Conservation (phyloP, 1,139 yeast genomes). For the Blastobotrys ciferrii region DNA sequence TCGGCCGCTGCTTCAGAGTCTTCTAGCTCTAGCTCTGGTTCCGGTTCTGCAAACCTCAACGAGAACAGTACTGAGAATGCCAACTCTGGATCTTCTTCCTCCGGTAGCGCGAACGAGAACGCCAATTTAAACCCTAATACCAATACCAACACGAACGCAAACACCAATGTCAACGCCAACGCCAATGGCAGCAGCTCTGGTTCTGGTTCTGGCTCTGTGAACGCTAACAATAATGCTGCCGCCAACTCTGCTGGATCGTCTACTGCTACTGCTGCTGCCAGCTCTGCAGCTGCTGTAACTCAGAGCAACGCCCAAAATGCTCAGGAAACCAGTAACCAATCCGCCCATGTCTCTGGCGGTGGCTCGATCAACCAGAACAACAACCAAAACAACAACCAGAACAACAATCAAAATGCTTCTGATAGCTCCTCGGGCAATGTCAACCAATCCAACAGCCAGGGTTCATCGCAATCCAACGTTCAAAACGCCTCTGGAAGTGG, state of each 20-base stretch:
- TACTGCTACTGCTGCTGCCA: neutral
- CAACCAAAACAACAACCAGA: conserved; percentile 2
- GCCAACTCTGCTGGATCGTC: neutral
- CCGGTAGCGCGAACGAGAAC: neutral
- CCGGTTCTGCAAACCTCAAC: neutral
- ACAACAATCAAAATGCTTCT: conserved; percentile 2
- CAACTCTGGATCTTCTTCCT: neutral
- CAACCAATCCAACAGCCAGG: conserved; percentile 1
- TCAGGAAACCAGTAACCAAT: neutral
- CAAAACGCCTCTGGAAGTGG: neutral
- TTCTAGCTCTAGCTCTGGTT: neutral
- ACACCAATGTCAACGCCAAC: conserved; percentile 2
- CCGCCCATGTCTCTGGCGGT: neutral
- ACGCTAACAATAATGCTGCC: too few relatives aligned
- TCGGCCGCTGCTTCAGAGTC: neutral
- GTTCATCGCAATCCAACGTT: neutral
- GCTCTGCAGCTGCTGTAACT: neutral
- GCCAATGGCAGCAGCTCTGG: conserved; percentile 1
- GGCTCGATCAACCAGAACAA: neutral
- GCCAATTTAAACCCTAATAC: neutral
- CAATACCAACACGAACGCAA: neutral
- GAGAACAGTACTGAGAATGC: too few relatives aligned
- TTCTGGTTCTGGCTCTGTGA: neutral
- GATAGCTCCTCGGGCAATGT: neutral
- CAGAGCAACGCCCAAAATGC: neutral